Evolutionary conservation across 257 asterid species (phyloP).

Genomic region (Solanum sejunctum): DNA sequence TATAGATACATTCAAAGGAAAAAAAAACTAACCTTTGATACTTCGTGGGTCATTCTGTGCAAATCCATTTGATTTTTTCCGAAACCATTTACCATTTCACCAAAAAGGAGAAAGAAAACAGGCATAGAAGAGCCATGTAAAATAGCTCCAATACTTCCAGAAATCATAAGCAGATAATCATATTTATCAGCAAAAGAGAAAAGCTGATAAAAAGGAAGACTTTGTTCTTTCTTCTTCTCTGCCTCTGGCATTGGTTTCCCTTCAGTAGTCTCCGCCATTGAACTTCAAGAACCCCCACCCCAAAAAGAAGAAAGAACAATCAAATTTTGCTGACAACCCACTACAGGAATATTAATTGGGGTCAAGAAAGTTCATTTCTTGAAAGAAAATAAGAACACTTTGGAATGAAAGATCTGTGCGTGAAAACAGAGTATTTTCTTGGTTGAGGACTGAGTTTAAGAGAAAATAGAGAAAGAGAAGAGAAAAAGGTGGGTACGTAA

Average conservation of each 20-base stretch:
- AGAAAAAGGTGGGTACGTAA: background rate
- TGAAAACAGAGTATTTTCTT: background rate
- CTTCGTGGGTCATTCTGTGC: constrained; percentile 56
- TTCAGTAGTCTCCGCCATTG: constrained; percentile 31
- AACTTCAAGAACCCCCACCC: too few relatives aligned
- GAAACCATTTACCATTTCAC: constrained; percentile 92
- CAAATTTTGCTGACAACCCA: background rate
- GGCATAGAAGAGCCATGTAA: constrained; percentile 98
- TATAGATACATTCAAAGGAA: background rate
- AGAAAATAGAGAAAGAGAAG: background rate
- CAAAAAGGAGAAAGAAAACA: constrained; percentile 85
- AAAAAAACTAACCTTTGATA: constrained; percentile 37
- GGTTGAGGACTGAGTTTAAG: background rate
- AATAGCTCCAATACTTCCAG: constrained; percentile 59
- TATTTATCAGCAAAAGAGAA: constrained; percentile 33
- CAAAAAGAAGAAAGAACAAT: too few relatives aligned
- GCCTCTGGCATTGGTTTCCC: constrained; percentile 29
- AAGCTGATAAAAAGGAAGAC: constrained; percentile 31
- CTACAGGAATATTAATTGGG: background rate
- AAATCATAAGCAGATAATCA: constrained; percentile 23
- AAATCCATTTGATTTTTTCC: constrained; percentile 92
- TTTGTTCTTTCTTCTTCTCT: constrained; percentile 41
- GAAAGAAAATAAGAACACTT: background rate
- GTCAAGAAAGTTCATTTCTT: background rate
- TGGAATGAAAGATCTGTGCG: background rate